Base-by-base conservation (phyloP, 495 filamentous ascomycete genomes). In the Neurospora tetraspora region DNA sequence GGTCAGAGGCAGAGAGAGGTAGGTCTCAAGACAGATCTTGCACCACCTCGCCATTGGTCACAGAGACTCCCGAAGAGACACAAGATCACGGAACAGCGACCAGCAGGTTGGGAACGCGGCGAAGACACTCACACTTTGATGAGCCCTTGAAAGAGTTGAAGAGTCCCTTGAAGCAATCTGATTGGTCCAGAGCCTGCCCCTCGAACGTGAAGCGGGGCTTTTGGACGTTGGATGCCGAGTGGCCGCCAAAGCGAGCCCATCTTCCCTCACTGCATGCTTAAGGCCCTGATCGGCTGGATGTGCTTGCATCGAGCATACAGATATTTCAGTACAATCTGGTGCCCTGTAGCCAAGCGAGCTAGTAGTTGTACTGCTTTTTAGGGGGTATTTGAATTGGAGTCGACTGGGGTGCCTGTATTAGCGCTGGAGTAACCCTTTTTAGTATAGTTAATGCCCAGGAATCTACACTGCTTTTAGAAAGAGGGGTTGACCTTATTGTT, bases 81-180 rank as follows among this genome's bases (percentile, higher is more conserved):
- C 53, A 34, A 65, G 53, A 65, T 65, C 53, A 65, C 27, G 53
- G 53, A 65, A 61, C 53, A 34, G 53, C 70, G 72, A 70, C 79
- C 79, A 74, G 77, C 73, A 69, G 65, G 77, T 76, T 78, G 78
- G 78, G 77, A 79, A 78, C 76, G 61, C 45, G 23, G 68, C 40
- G 47, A 72, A 71, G 59, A 61, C 23, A 61, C 39, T 14, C 20
- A 27, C 53, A 61, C 53, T 34, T 61, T 61, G 53, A 34, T 61
- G 23, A 34, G 53, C 53, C 27, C 53, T 31, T 8, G 53, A 34
- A 34, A 34, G 53, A 61, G 53, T 74, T 39, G 23, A 45, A 42
- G 72, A 42, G 68, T 16, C 45, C 69, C 53, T 36, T 38, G 70
- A 23, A 73, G 47, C 23, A 34, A 34, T 34, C 71, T 70, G 69